A percentile compares a stretch with the other conserved stretches of the same genome.
Evolutionary conservation across 495 filamentous ascomycete species (phyloP).

Genomic region (Oidiodendron maius): DNA sequence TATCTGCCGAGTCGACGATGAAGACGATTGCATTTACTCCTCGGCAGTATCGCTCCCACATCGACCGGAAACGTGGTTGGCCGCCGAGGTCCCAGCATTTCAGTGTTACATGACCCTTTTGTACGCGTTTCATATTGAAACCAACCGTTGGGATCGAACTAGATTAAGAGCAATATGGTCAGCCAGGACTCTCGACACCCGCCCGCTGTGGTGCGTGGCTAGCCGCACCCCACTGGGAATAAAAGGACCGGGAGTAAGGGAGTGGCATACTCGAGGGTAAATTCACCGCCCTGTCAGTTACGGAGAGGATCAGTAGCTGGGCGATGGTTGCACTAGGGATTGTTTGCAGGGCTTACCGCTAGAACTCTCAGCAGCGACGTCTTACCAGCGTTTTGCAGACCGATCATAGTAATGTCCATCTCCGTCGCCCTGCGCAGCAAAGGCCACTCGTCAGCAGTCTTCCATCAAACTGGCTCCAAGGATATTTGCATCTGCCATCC

Average conservation of each 20-base stretch:
- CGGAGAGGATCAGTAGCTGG: slow-evolving; percentile 27
- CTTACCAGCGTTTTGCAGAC: slow-evolving; percentile 96
- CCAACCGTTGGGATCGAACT: slow-evolving; percentile 98
- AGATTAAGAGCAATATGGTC: slow-evolving; percentile 24
- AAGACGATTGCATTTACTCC: slow-evolving; percentile 98
- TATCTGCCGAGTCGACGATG: slow-evolving; percentile 90
- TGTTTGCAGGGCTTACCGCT: slow-evolving; percentile 61
- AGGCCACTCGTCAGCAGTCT: slow-evolving; percentile 8
- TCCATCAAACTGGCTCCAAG: no score
- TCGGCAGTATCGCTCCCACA: slow-evolving; percentile 99
- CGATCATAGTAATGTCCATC: slow-evolving; percentile 99
- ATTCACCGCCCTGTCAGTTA: slow-evolving; percentile 78
- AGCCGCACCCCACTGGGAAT: slow-evolving; percentile 1
- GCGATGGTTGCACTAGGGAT: background rate
- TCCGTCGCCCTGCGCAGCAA: slow-evolving; percentile 75
- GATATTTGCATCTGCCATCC: no score
- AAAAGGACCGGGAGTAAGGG: background rate
- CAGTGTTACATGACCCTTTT: slow-evolving; percentile 96
- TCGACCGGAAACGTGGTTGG: slow-evolving; percentile 92
- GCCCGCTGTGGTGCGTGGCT: slow-evolving; percentile 2
- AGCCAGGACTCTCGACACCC: background rate
- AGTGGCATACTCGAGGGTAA: slow-evolving; percentile 90
- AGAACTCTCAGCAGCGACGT: slow-evolving; percentile 90
- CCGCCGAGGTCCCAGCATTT: slow-evolving; percentile 99
- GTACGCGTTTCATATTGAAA: slow-evolving; percentile 98